Conservation (phyloP, 768 basidiomycete species). For the Lyophyllum shimeji region DNA sequence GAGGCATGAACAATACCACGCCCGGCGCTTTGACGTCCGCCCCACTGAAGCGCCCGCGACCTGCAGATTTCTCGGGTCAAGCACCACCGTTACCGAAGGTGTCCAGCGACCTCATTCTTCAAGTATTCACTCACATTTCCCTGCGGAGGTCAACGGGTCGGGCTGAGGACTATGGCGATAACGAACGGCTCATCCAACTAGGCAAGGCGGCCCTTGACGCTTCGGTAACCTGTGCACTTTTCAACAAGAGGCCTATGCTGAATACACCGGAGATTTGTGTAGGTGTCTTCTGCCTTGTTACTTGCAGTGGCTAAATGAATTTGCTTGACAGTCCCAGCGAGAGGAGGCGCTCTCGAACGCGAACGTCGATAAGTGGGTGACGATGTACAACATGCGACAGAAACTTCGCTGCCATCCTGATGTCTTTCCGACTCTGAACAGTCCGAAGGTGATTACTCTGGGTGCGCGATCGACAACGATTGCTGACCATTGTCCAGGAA, state of each 20-base stretch:
- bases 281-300: constrained; percentile 22
- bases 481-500: constrained; percentile 40
- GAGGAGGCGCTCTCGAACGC: constrained; percentile 37
- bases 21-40: constrained; percentile 7
- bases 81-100: constrained; percentile 49
- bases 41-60: constrained; percentile 19
- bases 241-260: constrained; percentile 50
- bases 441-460: constrained; percentile 39
- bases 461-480: constrained; percentile 7
- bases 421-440: constrained; percentile 30
- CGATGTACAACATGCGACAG: constrained; percentile 43
- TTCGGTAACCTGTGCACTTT: constrained; percentile 46
- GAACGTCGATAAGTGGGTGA: constrained; percentile 49
- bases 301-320: neutral
- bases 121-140: constrained; percentile 71
- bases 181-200: constrained; percentile 53
- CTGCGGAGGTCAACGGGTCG: constrained; percentile 41
- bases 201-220: constrained; percentile 49
- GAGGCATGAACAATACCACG: constrained; percentile 17
- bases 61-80: constrained; percentile 6
- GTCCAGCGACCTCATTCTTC: constrained; percentile 51
- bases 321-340: constrained; percentile 26
- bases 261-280: constrained; percentile 51
- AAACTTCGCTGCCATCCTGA: constrained; percentile 48
- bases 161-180: constrained; percentile 48